Evolutionary conservation across 179 eudicot genomes (phyloP), one percentile per base, ranked within the genome.

Genomic region (Nepenthes alata): DNA sequence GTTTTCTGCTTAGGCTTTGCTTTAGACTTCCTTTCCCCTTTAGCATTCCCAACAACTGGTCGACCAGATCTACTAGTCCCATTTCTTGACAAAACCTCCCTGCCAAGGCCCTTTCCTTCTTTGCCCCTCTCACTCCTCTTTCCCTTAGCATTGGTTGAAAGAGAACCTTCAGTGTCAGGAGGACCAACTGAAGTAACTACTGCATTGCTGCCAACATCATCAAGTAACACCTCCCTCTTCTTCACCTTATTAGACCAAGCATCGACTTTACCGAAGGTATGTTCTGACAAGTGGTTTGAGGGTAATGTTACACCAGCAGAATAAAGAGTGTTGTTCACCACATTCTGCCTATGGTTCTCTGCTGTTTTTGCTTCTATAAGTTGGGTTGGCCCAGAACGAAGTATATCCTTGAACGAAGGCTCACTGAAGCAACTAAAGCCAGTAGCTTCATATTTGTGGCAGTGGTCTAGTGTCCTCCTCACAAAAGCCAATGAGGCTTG

Each of bases 51-150:
- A 8, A 70, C 71, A 11, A 75, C 68, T 34, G 82, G 74, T 37
- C 87, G 75, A 59, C 85, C 81, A 52, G 61, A 60, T 75, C 80
- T 85, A 4, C 69, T 41, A 12, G 75, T 66, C 56, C 80, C 83
- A 75, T 63, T 75, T 67, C 77, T 75, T 55, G 81, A 74, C 55
- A 70, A 52, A 4, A 53, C 72, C 59, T 77, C 81, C 64, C 83
- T 70, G 73, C 63, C 57, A 51, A 59, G 75, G 7, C 80, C 80
- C 61, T 84, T 81, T 34, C 85, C 85, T 9, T 84, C 88, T 67
- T 81, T 79, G 57, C 83, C 87, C 73, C 87, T 83, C 64, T 78
- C 88, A 67, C 88, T 85, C 76, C 91, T 75, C 67, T 83, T 83
- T 62, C 88, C 91, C 70, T 82, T 85, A 34, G 85, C 72, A 67